Conservation (phyloP, 371 early-diverging fungal genomes). For the Mucor mucedo region DNA sequence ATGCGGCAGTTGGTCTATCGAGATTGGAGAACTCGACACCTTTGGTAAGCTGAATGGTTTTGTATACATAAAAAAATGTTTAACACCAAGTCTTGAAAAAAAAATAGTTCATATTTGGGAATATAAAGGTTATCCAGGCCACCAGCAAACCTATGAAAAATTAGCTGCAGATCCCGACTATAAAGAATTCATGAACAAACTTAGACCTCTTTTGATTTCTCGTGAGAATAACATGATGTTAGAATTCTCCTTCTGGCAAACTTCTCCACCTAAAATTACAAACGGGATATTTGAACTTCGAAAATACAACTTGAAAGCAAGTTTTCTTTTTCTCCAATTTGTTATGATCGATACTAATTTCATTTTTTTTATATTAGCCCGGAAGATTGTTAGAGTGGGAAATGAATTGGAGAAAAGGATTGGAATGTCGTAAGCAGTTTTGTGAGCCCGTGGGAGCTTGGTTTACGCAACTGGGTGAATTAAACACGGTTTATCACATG, state of each 20-base stretch:
- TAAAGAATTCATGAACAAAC: conserved; percentile 59
- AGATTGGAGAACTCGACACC: conserved; percentile 87
- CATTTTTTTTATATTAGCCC: conserved; percentile 57
- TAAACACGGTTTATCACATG: conserved; percentile 93
- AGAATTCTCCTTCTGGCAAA: conserved; percentile 93
- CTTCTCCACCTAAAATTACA: conserved; percentile 73
- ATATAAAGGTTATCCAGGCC: conserved; percentile 89
- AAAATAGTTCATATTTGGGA: conserved; percentile 89
- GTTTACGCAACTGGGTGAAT: conserved; percentile 90
- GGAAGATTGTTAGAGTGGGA: conserved; percentile 94
- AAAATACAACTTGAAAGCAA: conserved; percentile 80
- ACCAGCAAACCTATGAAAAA: conserved; percentile 60
- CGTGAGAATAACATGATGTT: conserved; percentile 86
- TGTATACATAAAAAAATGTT: background rate
- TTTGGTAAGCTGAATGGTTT: conserved; percentile 57
- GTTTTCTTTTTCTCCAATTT: background rate
- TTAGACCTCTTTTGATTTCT: conserved; percentile 72
- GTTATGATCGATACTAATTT: background rate
- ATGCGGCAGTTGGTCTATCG: conserved; percentile 88
- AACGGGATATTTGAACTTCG: conserved; percentile 92
- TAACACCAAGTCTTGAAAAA: too few species aligned
- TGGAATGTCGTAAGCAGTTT: conserved; percentile 86
- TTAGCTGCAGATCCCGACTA: conserved; percentile 51
- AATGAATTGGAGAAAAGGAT: conserved; percentile 81
- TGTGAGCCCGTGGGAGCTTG: conserved; percentile 94